A percentile compares a stretch with the other conserved stretches of the same genome.
These are phyloP conservation scores for Alternaria arborescens DNA, from an alignment of 2,329 filamentous ascomycete species.

Conservation along the genomic window DNA sequence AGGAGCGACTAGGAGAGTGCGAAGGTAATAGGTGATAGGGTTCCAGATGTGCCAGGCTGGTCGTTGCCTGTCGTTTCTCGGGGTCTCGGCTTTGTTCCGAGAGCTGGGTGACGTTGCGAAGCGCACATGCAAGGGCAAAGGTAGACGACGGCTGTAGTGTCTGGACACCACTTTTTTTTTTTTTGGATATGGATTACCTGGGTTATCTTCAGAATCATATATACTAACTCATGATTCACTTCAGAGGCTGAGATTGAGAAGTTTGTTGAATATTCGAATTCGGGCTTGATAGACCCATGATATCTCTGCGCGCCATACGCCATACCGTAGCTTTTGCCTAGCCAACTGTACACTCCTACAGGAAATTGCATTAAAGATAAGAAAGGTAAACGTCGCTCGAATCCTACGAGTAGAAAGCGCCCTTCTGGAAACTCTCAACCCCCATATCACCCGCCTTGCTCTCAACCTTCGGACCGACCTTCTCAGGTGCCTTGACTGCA, in stretches of 20 bases:
- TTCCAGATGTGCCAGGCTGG: background rate
- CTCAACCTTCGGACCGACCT: constrained; percentile 58
- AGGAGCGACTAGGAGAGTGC: background rate
- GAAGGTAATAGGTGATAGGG: background rate
- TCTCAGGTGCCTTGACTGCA: constrained; percentile 53
- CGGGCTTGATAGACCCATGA: constrained; percentile 11
- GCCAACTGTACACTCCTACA: constrained; percentile 21
- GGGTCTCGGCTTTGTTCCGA: constrained; percentile 9
- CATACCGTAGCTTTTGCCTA: constrained; percentile 36
- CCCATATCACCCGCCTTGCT: constrained; percentile 71
- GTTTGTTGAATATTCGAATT: background rate
- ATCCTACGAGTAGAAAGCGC: constrained; percentile 69
- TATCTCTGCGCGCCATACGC: constrained; percentile 25
- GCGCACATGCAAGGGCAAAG: constrained; percentile 2
- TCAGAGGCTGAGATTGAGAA: background rate
- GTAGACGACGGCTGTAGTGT: background rate
- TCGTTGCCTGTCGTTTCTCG: background rate
- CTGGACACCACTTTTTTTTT: background rate
- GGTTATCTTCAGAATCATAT: background rate
- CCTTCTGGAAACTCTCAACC: constrained; percentile 76
- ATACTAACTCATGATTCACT: background rate
- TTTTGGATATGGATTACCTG: background rate
- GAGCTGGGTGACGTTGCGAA: constrained; percentile 6
- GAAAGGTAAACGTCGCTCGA: constrained; percentile 12
- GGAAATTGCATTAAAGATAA: constrained; percentile 3